Evolutionary conservation across 1,139 yeast species (phyloP).

Genomic region (Meyerozyma guilliermondii): DNA sequence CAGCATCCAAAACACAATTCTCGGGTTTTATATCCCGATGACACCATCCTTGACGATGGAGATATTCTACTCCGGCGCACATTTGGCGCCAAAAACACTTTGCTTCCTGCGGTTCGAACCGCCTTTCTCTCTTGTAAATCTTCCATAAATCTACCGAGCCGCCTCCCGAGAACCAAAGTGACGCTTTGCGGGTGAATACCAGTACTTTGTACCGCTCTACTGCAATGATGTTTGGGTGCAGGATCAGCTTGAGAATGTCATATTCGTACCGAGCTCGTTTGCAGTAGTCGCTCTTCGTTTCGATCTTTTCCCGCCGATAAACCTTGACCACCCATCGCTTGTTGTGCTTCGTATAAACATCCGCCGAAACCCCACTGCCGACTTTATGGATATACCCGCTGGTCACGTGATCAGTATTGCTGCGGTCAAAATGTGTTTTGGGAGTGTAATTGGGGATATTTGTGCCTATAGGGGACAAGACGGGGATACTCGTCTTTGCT

Average conservation of each 20-base stretch:
- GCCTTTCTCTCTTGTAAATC: constrained; percentile 8
- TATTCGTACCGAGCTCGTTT: constrained; percentile 35
- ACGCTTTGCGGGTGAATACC: constrained; percentile 14
- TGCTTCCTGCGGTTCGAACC: constrained; percentile 13
- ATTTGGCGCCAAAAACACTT: constrained; percentile 33
- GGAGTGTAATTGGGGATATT: not conserved
- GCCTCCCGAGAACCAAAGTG: constrained; percentile 28
- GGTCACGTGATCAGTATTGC: not conserved
- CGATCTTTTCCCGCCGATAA: constrained; percentile 12
- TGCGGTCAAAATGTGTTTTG: too few relatives aligned
- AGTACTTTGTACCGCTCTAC: constrained; percentile 20
- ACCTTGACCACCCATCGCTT: not conserved
- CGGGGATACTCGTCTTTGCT: too few relatives aligned
- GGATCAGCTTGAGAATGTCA: constrained; percentile 18
- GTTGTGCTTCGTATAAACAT: not conserved
- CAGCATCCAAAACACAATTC: constrained; percentile 25
- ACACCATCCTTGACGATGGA: constrained; percentile 26
- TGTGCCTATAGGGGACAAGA: not conserved
- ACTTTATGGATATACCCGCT: not conserved
- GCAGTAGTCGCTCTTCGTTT: constrained; percentile 31
- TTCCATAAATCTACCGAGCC: constrained; percentile 22
- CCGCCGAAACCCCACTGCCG: not conserved
- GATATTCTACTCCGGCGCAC: constrained; percentile 25
- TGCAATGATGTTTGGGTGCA: constrained; percentile 32
- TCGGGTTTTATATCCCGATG: constrained; percentile 43